Evolutionary conservation across 2,329 filamentous ascomycete genomes (phyloP), one percentile per base, ranked within the genome.

Genomic region (Fusarium sp.): DNA sequence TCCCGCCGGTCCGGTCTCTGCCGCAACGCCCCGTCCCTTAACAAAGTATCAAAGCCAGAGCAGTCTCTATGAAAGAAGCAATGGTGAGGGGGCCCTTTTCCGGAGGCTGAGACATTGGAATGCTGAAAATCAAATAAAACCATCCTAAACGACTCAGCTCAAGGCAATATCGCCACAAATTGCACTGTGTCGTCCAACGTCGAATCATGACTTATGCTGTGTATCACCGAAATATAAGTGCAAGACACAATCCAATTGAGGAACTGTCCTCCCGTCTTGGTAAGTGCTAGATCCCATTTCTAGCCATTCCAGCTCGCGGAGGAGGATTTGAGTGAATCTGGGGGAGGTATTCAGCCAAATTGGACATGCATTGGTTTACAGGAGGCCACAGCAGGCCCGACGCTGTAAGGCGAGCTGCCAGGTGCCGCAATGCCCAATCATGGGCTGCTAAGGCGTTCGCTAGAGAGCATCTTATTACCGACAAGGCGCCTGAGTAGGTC

Each of bases 1-100:
- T 40, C 50, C 65, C 65, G 46, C 41, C 55, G 46, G 65, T 62
- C 65, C 61, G 56, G 56, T 62, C 65, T 66, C 65, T 56, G 45
- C 65, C 65, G 48, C 47, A 54, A 66, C 52, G 44, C 48, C 64
- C 48, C 45, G 27, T 60, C 5, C 32, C 47, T 50, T 27, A 43
- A 27, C 17, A 35, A 25, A 43, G 52, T 25, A 47, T 27, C 14
- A 35, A 25, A 43, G 58, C 22, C 40, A 37, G n/a, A 9, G n/a
- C 7, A 37, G 35, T 37, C 17, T 17, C 35, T n/a, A 19, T 37
- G 44, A 65, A 43, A 30, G 48, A 65, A 48, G 40, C 56, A 55
- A 30, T 49, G 27, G 11, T 19, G 45, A 53, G 39, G 46, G 46
- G 20, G 40, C 32, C 20, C 25, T 65, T 48, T 30, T 19, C 56